Evolutionary conservation across 495 filamentous ascomycete genomes (phyloP), one percentile per base, ranked within the genome.

Genomic region (Podospora didyma): DNA sequence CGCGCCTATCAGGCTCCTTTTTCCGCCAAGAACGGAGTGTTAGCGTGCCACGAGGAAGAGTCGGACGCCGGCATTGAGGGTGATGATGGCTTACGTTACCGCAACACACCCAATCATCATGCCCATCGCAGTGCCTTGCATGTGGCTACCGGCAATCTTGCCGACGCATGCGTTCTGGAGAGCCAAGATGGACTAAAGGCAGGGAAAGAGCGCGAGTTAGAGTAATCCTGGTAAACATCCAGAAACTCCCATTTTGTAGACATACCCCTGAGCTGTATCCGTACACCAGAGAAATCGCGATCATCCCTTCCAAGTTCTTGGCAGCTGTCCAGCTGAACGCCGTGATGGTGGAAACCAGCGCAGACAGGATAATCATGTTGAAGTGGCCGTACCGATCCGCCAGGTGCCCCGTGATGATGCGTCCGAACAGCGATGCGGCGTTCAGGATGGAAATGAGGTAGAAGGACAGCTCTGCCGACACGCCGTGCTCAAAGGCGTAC

Each of bases 361-460:
- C 53, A 11, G 66, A 60, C 4, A 59, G 37, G 19, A 53, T 41
- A 3, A 74, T 57, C 1, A 77, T 60, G 56, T 84, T 83, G 56
- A 75, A 71, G 10, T 69, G 70, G 7, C 81, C 81, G 37, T 73
- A 69, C 23, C 66, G 69, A 53, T 84, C 81, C 0, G 77, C 74
- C 0, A 82, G 26, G 17, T 78, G 49, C 7, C 79, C 78, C 0
- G 78, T 77, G 21, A 82, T 60, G 49, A 82, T 68, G 26, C 82
- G 67, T 1, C 81, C 80, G 42, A 81, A 75, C n/a, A 78, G 69
- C 0, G 79, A 80, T 0, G 69, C 73, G 0, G 59, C 67, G 46
- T 82, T 83, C 11, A 82, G 51, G 19, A 79, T 71, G 0, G 72
- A 58, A 19, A 78, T 60, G 19, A 73, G 71, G 49, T 83, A 78